Base-by-base conservation (phyloP, 164 flowering plant genomes). In the Berberis thunbergii region DNA sequence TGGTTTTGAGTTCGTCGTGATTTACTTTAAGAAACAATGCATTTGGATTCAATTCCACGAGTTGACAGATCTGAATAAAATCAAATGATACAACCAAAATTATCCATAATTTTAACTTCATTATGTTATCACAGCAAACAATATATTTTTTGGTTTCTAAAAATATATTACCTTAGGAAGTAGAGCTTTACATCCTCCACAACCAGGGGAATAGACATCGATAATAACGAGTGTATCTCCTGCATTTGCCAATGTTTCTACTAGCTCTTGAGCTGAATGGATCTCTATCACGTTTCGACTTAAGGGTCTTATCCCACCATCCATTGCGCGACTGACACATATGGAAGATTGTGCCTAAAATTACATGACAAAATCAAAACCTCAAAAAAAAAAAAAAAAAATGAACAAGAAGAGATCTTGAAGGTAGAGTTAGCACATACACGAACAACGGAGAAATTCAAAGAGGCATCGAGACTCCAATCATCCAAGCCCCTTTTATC, bases 171-270 rank as follows among this genome's bases (percentile, higher is more conserved):
- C 96, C 93, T 92, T 92, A 12, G 96, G 98, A 74, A 89, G 96
- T 38, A 92, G 83, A 74, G 96, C 74, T 78, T 73, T 92, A 83
- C 98, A 92, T 41, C 96, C 98, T 9, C 98, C 98, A 73, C 98
- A 92, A 58, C 95, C 88, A 73, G 96, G 96, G 0, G 98, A 92
- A 67, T 84, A 92, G 71, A 92, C 89, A 64, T 86, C 96, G 57
- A 89, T 64, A 9, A 92, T 71, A 41, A 84, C 96, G 67, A 92
- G 81, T 70, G 70, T 77, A 74, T 92, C 87, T 40, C 88, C 95
- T 7, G 93, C 86, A 72, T 72, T 73, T 6, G 57, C 53, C 77
- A 92, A 67, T 1, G 79, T 62, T 72, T 79, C 84, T 8, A 84
- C 84, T 6, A 92, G 79, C 41, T 84, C 79, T 72, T 76, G 81